Evolutionary conservation across 257 asterid genomes (phyloP), one percentile per base, ranked within the genome.

Genomic region (Dorcoceras hygrometricum): DNA sequence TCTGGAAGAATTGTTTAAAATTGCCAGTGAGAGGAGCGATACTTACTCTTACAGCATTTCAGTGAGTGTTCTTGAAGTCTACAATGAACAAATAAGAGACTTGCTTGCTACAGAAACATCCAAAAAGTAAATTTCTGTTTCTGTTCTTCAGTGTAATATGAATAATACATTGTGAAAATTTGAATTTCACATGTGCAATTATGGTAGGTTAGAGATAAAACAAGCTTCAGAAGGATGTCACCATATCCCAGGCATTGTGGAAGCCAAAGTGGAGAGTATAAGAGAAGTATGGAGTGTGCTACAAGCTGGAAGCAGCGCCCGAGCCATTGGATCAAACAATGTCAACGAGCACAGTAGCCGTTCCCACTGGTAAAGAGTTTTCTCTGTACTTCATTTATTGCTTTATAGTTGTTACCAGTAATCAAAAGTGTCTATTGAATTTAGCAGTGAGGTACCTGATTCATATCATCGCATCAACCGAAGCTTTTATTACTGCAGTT

Each of bases 331-430:
- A 58, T 94, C 99, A 50, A 94, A 94, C 76, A 94, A 94, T 34
- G 96, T 94, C 63, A 94, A 90, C 22, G 99, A 94, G 80, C 99
- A 94, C 58, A 90, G 97, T 75, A 94, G 99, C 78, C 94, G 99
- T n/a, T 94, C 99, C 66, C 99, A 94, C 81, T 94, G 99, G 98
- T 92, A 87, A 74, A 43, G 19, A 24, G 24, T 61, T 76, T 69
- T 24, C 23, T 61, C 18, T 48, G 53, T 26, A 48, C 39, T 32
- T 54, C 23, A 25, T 65, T 53, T 54, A 46, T 65, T 50, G 59
- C 25, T 53, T 31, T n/a, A 23, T 4, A 23, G 2, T 53, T 53
- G 9, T n/a, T 53, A 25, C 11, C 0, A 53, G 58, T 10, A 34
- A 31, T 31, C 12, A 34, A 31, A 31, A 31, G 5, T 34, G 43